A percentile compares a stretch with the other conserved stretches of the same genome.
These are phyloP conservation scores for Prinsepia uniflora DNA, from an alignment of 306 rosid genomes.

Conservation along the genomic window DNA sequence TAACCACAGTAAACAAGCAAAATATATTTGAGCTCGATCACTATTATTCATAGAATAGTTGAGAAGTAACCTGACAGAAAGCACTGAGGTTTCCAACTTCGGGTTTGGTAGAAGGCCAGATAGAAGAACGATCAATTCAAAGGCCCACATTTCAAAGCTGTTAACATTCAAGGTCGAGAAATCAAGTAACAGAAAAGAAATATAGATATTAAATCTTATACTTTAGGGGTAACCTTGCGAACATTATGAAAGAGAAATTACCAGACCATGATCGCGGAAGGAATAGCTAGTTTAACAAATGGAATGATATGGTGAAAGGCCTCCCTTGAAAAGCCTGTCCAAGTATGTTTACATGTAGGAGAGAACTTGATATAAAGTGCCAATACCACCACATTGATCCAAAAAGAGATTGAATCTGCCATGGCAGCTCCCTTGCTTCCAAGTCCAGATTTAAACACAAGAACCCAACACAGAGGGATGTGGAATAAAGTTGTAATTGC, in stretches of 20 bases:
- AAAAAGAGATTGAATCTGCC: constrained; percentile 53
- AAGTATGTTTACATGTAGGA: constrained; percentile 47
- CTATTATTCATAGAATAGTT: not conserved
- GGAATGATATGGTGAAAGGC: constrained; percentile 40
- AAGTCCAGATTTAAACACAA: constrained; percentile 51
- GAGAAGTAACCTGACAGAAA: constrained; percentile 51
- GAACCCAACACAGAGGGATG: constrained; percentile 46
- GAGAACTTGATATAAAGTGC: constrained; percentile 51
- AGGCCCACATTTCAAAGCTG: constrained; percentile 64
- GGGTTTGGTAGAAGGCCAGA: constrained; percentile 73
- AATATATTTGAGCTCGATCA: not conserved
- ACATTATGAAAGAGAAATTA: constrained; percentile 25
- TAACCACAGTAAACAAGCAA: not conserved
- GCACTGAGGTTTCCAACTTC: constrained; percentile 57
- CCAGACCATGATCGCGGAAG: constrained; percentile 75
- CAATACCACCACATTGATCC: constrained; percentile 48
- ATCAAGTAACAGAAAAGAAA: not conserved
- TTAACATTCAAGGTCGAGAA: constrained; percentile 5
- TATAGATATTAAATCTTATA: not conserved
- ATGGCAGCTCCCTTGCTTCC: constrained; percentile 62
- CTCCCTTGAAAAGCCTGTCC: constrained; percentile 65
- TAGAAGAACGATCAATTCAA: constrained; percentile 60
- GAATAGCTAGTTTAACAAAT: constrained; percentile 54
- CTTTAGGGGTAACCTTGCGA: no score
- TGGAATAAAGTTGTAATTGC: constrained; percentile 45